Conservation (phyloP, 495 filamentous ascomycete species). For the Penicillium arizonense region DNA sequence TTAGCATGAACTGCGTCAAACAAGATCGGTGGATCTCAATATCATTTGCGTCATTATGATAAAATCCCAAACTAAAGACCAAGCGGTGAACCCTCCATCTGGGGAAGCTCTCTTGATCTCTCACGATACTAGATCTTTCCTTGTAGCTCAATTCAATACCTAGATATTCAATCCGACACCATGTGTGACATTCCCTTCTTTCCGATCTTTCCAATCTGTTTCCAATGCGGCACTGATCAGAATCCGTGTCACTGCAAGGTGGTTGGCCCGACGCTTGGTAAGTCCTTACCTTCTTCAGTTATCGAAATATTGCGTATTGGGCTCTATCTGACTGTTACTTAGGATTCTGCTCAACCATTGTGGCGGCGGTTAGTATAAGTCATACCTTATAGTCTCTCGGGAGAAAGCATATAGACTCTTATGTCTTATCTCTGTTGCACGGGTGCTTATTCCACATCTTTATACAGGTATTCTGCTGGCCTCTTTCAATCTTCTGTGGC, state of each 20-base stretch:
- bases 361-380: conserved; percentile 47
- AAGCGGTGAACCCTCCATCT: not conserved
- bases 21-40: conserved; percentile 14
- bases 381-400: not conserved
- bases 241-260: conserved; percentile 64
- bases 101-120: conserved; percentile 3
- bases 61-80: conserved; percentile 2
- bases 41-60: conserved; percentile 29
- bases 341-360: conserved; percentile 48
- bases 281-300: conserved; percentile 4
- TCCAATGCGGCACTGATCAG: conserved; percentile 57
- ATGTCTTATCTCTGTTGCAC: not conserved
- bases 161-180: conserved; percentile 1
- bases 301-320: not conserved
- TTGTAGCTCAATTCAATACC: not conserved
- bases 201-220: conserved; percentile 49
- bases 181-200: conserved; percentile 42
- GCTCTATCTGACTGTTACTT: not conserved
- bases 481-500: conserved; percentile 57
- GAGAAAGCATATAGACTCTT: not conserved
- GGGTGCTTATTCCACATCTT: not conserved
- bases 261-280: conserved; percentile 58
- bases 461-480: conserved; percentile 54
- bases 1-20: not conserved
- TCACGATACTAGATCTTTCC: not conserved